Evolutionary conservation across 495 filamentous ascomycete species (phyloP), one percentile per base, ranked within the genome.

Genomic region (Annulohypoxylon bovei): DNA sequence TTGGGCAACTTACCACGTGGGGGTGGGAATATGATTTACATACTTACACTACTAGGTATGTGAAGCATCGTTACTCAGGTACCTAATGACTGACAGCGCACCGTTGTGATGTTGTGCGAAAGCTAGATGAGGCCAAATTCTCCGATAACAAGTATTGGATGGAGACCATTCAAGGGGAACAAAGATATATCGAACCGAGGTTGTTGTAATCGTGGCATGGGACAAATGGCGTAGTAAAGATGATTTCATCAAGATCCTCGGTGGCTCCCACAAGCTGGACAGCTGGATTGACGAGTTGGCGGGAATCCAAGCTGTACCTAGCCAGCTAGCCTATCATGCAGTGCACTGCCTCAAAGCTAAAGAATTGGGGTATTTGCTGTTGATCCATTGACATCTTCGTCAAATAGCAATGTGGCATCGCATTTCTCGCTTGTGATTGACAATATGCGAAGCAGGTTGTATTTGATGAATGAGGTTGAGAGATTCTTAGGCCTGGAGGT

Each of bases 1-100:
- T 67, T 46, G 68, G 61, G 42, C 28, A 62, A 54, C 11, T 67
- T 5, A 58, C 63, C 68, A 71, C 68, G 69, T 72, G 69, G 64
- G 25, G 59, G 59, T 6, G 7, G 12, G 23, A 28, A n/a, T 53
- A 53, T 44, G 27, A 18, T 39, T 35, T 37, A 25, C 30, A 11
- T 25, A n/a, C n/a, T n/a, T n/a, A n/a, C n/a, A n/a, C n/a, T n/a
- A n/a, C n/a, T n/a, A n/a, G n/a, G 2, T 20, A 71, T 59, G 58
- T 63, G 58, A 67, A 55, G 68, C 52, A 67, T 60, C 49, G 6
- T 57, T 27, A 20, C 12, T 20, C 11, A 35, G 33, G 33, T 2
- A 35, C 33, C 12, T 7, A 33, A 44, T 62, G 60, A 65, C 53
- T 50, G 55, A 65, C 47, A 60, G 60, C 20, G 22, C 39, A 37